phyloP scores from a whole-genome alignment of 306 rosid genomes.

The Morella rubra region DNA sequence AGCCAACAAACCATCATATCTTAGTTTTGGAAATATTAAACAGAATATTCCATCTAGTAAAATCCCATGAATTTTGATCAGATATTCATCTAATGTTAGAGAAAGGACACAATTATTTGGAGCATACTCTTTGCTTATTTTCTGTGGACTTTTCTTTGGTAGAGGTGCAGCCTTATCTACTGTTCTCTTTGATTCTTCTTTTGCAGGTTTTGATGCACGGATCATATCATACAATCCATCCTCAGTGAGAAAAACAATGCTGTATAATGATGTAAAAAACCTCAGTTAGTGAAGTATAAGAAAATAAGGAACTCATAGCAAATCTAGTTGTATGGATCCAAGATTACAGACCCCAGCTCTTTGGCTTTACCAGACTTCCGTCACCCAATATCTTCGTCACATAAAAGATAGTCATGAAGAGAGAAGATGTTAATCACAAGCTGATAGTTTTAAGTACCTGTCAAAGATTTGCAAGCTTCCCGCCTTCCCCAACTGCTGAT shows the following conservation, averaged over 20 bases:
- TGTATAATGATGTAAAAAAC: constrained; percentile 30
- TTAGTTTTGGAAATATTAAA: too few species aligned
- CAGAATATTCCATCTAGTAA: too few species aligned
- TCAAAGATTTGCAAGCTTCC: too few species aligned
- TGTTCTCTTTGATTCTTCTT: constrained; percentile 49
- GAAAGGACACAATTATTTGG: too few species aligned
- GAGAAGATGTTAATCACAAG: constrained; percentile 27
- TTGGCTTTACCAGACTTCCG: constrained; percentile 83
- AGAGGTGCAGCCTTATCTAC: constrained; percentile 41
- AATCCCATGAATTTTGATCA: too few species aligned
- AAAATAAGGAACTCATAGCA: constrained; percentile 19
- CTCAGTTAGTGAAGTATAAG: background rate
- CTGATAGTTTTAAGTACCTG: background rate
- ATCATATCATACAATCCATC: constrained; percentile 86
- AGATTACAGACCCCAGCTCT: constrained; percentile 80
- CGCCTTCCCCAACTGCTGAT: too few species aligned
- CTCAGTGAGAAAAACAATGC: constrained; percentile 81
- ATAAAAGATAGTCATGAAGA: constrained; percentile 82
- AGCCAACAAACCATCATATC: too few species aligned
- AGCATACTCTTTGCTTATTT: too few species aligned
- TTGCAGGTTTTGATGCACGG: constrained; percentile 54
- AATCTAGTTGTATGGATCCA: constrained; percentile 16
- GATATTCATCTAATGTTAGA: background rate
- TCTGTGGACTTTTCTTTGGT: too few species aligned
- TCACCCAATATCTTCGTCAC: constrained; percentile 97